Evolutionary conservation across 495 filamentous ascomycete species (phyloP).

Genomic region (Podospora comata): DNA sequence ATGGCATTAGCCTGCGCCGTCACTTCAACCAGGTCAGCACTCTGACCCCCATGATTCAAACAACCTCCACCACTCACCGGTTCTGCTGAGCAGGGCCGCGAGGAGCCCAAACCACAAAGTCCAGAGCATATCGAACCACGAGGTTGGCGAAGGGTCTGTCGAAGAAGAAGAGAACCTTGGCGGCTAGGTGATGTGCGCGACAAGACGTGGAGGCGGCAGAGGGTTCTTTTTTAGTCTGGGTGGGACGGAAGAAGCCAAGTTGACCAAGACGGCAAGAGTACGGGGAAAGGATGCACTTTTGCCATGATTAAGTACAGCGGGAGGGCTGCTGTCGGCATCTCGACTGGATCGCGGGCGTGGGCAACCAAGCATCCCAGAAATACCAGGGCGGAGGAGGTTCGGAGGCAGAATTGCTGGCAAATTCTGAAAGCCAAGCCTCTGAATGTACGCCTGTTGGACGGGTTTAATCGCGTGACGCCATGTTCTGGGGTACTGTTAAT

Average conservation of each 20-base stretch:
- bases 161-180: constrained; percentile 8
- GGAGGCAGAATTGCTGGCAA: constrained; percentile 12
- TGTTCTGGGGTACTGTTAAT: constrained; percentile 24
- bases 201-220: constrained; percentile 11
- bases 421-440: constrained; percentile 17
- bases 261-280: constrained; percentile 16
- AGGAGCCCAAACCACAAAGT: constrained; percentile 26
- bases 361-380: neutral
- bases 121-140: constrained; percentile 23
- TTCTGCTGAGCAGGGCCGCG: constrained; percentile 21
- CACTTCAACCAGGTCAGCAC: constrained; percentile 18
- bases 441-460: constrained; percentile 23
- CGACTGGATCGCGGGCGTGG: neutral
- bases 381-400: constrained; percentile 11
- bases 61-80: constrained; percentile 12
- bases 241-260: constrained; percentile 1
- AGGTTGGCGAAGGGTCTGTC: neutral
- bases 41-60: neutral
- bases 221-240: constrained; percentile 14
- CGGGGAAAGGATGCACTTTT: constrained; percentile 19
- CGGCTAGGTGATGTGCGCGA: constrained; percentile 11
- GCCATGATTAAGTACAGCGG: constrained; percentile 32
- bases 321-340: constrained; percentile 24
- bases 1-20: constrained; percentile 31
- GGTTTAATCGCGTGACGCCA: constrained; percentile 31